Percentiles rank a stretch among this genome's conserved stretches.
phyloP scores from a whole-genome alignment of 129 eudicot species.

The Logfia minima region DNA sequence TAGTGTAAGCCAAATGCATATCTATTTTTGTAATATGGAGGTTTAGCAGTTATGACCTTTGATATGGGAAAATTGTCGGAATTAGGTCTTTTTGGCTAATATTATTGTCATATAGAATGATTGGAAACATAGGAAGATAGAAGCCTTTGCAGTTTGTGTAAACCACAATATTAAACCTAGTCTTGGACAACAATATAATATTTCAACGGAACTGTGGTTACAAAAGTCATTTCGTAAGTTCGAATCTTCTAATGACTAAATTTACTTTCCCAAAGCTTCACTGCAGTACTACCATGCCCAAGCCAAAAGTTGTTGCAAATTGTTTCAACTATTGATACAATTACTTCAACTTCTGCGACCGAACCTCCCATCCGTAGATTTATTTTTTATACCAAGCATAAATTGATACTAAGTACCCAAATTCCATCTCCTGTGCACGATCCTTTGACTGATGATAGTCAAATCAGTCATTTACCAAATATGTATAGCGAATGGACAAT shows the following conservation, averaged over 20 bases:
- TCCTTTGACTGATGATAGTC: neutral
- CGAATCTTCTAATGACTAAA: neutral
- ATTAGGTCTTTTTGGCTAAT: neutral
- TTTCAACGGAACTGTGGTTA: neutral
- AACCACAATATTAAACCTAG: neutral
- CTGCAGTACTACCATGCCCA: neutral
- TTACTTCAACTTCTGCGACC: neutral
- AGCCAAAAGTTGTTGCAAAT: neutral
- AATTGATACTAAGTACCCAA: neutral
- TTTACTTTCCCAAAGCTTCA: neutral
- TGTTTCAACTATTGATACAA: neutral
- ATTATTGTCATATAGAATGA: neutral
- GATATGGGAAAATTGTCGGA: neutral
- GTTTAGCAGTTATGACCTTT: neutral
- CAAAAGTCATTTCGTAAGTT: neutral
- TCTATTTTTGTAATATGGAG: neutral
- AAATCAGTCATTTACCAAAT: neutral
- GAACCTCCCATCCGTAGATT: neutral
- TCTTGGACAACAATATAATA: neutral
- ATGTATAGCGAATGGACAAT: neutral
- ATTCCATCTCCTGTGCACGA: neutral
- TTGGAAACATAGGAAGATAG: neutral
- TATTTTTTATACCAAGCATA: neutral
- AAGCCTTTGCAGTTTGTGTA: too few species aligned
- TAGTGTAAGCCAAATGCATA: neutral